A percentile compares a stretch with the other conserved stretches of the same genome.
phyloP scores from a whole-genome alignment of 1,284 basidiomycete species.

The Cryptococcus jaspeensis region DNA sequence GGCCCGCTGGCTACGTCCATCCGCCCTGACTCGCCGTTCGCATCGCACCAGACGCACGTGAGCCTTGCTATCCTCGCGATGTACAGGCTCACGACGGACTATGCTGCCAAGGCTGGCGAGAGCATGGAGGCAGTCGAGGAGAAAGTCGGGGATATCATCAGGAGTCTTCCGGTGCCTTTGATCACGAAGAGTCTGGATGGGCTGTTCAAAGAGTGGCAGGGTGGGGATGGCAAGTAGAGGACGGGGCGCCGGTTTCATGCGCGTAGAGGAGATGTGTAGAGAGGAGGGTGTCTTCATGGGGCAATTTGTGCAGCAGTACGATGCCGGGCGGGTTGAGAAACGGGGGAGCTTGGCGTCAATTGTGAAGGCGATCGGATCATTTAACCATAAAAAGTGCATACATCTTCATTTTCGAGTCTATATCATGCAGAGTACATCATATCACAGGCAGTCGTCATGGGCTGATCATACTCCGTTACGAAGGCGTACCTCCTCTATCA shows the following conservation, averaged over 20 bases:
- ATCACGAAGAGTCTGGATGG: slow-evolving; percentile 86
- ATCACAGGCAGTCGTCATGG: too few relatives aligned
- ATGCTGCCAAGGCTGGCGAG: slow-evolving; percentile 68
- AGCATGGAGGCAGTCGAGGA: slow-evolving; percentile 70
- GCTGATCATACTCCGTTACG: slow-evolving; percentile 8
- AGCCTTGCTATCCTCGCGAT: slow-evolving; percentile 86
- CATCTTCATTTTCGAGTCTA: too few relatives aligned
- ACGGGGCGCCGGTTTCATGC: too few relatives aligned
- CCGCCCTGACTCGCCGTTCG: slow-evolving; percentile 70
- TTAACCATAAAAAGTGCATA: too few relatives aligned
- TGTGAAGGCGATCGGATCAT: too few relatives aligned
- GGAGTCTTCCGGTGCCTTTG: slow-evolving; percentile 76
- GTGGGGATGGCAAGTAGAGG: slow-evolving; percentile 5
- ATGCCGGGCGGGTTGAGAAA: too few relatives aligned
- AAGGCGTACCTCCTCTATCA: slow-evolving; percentile 25
- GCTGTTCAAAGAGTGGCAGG: slow-evolving; percentile 82
- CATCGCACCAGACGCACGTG: slow-evolving; percentile 85
- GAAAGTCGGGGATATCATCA: slow-evolving; percentile 81
- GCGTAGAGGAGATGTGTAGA: too few relatives aligned
- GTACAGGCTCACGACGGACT: slow-evolving; percentile 78
- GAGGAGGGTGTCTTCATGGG: too few relatives aligned
- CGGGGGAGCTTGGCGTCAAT: too few relatives aligned
- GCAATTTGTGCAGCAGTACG: too few relatives aligned
- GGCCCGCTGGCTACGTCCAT: slow-evolving; percentile 59
- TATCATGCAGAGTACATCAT: too few relatives aligned